Percentiles rank a stretch among this genome's conserved stretches.
These are phyloP conservation scores for Cladosporium sp. DNA, from an alignment of 2,329 filamentous ascomycete species.

Conservation along the genomic window DNA sequence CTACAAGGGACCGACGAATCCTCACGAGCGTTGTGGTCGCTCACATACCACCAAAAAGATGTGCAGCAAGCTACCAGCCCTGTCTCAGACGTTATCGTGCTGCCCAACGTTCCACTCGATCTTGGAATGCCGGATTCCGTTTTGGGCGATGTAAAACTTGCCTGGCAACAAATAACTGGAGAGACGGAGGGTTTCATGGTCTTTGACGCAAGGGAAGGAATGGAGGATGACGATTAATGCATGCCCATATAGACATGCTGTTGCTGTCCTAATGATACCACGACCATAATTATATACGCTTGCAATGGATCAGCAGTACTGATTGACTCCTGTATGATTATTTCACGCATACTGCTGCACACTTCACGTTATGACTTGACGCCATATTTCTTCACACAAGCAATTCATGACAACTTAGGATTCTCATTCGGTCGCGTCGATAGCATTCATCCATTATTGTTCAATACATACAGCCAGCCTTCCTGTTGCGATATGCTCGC, in stretches of 20 bases:
- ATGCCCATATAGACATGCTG: background rate
- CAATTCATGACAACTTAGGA: too few relatives aligned
- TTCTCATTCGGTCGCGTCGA: too few relatives aligned
- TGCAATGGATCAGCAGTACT: too few relatives aligned
- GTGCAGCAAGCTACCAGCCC: conserved; percentile 19
- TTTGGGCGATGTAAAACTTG: conserved; percentile 61
- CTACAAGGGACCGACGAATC: conserved; percentile 32
- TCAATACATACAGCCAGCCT: too few relatives aligned
- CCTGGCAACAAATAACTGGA: conserved; percentile 64
- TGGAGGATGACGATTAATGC: conserved; percentile 51
- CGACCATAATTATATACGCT: background rate
- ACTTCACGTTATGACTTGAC: too few relatives aligned
- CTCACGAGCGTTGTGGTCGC: conserved; percentile 47
- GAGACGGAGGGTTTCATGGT: conserved; percentile 62
- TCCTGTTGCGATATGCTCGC: background rate
- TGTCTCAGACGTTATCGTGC: conserved; percentile 33
- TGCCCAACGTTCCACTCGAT: conserved; percentile 55
- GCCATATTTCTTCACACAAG: too few relatives aligned
- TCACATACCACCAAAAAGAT: conserved; percentile 48
- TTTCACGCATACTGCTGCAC: too few relatives aligned
- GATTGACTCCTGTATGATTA: too few relatives aligned
- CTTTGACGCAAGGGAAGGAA: conserved; percentile 70
- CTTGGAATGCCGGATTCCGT: conserved; percentile 70
- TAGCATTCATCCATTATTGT: too few relatives aligned
- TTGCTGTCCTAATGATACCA: background rate